Conservation (phyloP, 495 filamentous ascomycete genomes). For the Ramalina peruviana region DNA sequence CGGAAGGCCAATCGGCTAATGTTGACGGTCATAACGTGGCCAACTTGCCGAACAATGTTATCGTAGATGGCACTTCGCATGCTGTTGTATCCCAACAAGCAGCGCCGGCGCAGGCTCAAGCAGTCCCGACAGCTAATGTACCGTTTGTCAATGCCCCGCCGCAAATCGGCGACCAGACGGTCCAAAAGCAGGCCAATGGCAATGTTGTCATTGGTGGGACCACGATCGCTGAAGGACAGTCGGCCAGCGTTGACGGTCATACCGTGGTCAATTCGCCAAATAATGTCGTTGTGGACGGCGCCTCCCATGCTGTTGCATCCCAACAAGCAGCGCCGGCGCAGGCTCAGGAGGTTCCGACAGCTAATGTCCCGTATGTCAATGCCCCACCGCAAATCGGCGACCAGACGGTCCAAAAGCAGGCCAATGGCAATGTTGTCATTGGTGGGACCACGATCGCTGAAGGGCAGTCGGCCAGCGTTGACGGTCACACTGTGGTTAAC, state of each 20-base stretch:
- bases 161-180: background rate
- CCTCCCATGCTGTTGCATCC: slow-evolving; percentile 9
- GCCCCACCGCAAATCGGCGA: background rate
- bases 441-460: slow-evolving; percentile 1
- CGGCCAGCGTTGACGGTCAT: slow-evolving; percentile 6
- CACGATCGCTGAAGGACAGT: slow-evolving; percentile 1
- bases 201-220: slow-evolving; percentile 2
- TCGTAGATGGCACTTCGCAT: slow-evolving; percentile 15
- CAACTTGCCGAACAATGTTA: background rate
- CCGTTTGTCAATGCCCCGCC: background rate
- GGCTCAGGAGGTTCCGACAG: background rate
- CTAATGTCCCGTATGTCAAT: background rate
- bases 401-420: slow-evolving; percentile 2
- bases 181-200: slow-evolving; percentile 1
- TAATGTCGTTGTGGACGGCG: slow-evolving; percentile 8
- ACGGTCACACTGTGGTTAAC: slow-evolving; percentile 7
- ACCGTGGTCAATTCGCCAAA: slow-evolving; percentile 2
- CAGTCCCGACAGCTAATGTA: background rate
- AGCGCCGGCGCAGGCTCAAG: background rate
- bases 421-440: slow-evolving; percentile 1
- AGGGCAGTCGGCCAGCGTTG: slow-evolving; percentile 2
- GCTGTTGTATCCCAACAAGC: background rate
- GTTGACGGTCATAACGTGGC: slow-evolving; percentile 7
- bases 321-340: background rate
- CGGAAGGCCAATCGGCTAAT: slow-evolving; percentile 1